Evolutionary conservation across 2,329 filamentous ascomycete genomes (phyloP), one percentile per base, ranked within the genome.

Genomic region (Nemania sp.): DNA sequence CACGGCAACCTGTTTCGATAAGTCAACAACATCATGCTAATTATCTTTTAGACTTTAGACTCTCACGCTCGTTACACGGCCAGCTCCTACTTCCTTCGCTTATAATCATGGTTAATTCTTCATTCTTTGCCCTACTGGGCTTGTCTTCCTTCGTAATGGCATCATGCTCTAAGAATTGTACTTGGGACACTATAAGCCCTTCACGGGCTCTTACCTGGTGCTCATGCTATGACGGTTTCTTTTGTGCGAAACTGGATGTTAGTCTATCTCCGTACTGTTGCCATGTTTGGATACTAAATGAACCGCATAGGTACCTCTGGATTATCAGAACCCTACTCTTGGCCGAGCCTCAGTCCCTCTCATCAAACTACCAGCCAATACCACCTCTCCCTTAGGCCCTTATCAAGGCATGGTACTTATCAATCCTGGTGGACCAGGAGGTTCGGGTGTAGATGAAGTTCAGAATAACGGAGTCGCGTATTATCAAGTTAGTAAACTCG

Each of bases 331-430:
- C 11, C 45, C 54, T 35, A 38, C 13, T 18, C 47, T 67, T 7
- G 64, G 59, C 41, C 64, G 53, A 41, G 64, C 59, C 35, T 53
- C 64, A 5, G 38, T 67, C n/a, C 59, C 64, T 53, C 64, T 67
- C 18, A 63, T 67, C 43, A 67, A 67, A 54, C 24, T 67, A 57
- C 64, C 64, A 20, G 59, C 59, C 15, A 64, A 64, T 22, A 41
- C 64, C 13, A 67, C 38, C 20, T 67, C 64, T 11, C 47, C 58
- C 5, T 49, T 38, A 38, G 64, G 59, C 20, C 6, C 59, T 26
- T 67, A 67, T 57, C 64, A 67, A 41, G 64, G 64, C 24, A 67
- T 67, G 64, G 26, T 67, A 20, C 64, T 67, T 4, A 64, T 45
- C 2, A 67, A 67, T 26, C 64, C 64, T 4, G 64, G 64, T 38